Evolutionary conservation across 1,284 basidiomycete genomes (phyloP), one percentile per base, ranked within the genome.

Genomic region (Naganishia cerealis): DNA sequence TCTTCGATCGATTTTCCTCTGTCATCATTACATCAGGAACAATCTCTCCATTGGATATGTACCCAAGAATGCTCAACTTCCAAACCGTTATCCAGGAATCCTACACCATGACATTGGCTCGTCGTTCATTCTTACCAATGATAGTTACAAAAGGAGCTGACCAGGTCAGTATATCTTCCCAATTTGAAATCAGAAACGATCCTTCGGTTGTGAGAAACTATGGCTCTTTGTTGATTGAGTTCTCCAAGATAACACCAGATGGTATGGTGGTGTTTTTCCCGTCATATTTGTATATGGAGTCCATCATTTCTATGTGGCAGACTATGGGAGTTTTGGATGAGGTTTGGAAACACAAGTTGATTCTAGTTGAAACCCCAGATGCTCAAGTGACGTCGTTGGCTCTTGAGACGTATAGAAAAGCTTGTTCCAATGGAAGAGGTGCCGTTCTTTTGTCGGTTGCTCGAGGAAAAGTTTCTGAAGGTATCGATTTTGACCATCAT

Each of bases 231-330:
- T 86, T 99, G 43, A 89, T 98, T 75, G 96, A 99, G 81, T 97
- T 97, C 82, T 92, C 91, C 80, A 95, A 94, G 79, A 93, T 92
- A 66, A 93, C 99, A 0, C 96, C 96, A 6, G 96, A 99, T 80
- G 96, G 96, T n/a, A 91, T 99, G 70, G 96, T 98, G 40, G 95
- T 94, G 8, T 99, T 99, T 86, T 99, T 99, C 82, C 96, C 96
- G 18, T 94, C 91, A 78, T 99, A 99, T 82, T 87, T 99, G 33
- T 99, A 99, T 82, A 99, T 99, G 96, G 96, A 99, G 82, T 94
- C 92, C 40, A 99, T 99, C 72, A 96, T 99, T 21, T 93, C 94
- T 2, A 95, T 96, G 15, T 99, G 96, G 96, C 97, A 98, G 79
- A 96, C 99, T 79, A 99, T 99, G 96, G 96, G 95, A 55, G 99